Evolutionary conservation across 768 basidiomycete species (phyloP).

Genomic region (Mrakia gelida): DNA sequence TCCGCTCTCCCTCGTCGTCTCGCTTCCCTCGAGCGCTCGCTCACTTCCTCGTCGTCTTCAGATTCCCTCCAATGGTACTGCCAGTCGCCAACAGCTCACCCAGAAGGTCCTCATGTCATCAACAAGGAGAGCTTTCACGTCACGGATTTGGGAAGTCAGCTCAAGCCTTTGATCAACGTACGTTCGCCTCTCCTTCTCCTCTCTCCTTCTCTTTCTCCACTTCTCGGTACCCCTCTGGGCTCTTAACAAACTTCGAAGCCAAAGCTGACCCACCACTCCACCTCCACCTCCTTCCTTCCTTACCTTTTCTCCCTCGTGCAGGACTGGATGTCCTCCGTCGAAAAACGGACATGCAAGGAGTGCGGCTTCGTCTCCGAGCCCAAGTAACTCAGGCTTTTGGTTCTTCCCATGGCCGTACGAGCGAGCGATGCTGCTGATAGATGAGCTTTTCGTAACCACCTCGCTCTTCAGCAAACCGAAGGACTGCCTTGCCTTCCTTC

Average conservation of each 20-base stretch:
- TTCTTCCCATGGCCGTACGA: too few relatives aligned
- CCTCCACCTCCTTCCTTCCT: too few relatives aligned
- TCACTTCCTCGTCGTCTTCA: slow-evolving; percentile 40
- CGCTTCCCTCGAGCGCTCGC: neutral
- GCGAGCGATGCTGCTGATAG: too few relatives aligned
- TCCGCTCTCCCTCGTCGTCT: neutral
- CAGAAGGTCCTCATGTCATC: slow-evolving; percentile 61
- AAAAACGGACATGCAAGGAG: slow-evolving; percentile 1
- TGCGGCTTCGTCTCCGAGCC: neutral
- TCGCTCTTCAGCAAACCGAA: too few relatives aligned
- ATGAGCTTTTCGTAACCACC: too few relatives aligned
- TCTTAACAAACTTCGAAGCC: too few relatives aligned
- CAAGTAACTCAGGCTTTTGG: neutral
- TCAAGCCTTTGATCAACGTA: slow-evolving; percentile 75
- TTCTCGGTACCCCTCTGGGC: too few relatives aligned
- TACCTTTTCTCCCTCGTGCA: neutral
- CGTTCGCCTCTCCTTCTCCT: neutral
- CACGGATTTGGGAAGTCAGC: slow-evolving; percentile 83
- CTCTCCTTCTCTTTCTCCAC: too few relatives aligned
- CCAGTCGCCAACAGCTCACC: slow-evolving; percentile 55
- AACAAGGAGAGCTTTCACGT: slow-evolving; percentile 81
- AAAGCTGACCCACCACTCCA: too few relatives aligned
- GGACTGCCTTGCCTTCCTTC: too few relatives aligned
- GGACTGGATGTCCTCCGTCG: neutral
- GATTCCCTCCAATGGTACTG: slow-evolving; percentile 95